phyloP scores from a whole-genome alignment of 768 basidiomycete genomes.

The Austroboletus eburneus region DNA sequence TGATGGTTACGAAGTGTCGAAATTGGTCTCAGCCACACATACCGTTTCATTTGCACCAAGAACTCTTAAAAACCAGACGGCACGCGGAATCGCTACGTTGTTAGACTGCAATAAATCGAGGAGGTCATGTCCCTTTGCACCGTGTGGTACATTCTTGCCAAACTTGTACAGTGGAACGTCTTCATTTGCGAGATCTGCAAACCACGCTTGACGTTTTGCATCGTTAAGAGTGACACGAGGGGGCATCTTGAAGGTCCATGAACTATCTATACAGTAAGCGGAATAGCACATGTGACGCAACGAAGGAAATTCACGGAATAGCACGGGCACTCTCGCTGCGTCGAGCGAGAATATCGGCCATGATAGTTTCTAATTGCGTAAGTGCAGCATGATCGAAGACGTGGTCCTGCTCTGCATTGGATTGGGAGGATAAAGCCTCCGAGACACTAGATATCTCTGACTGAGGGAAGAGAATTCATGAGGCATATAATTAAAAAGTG shows the following conservation, averaged over 20 bases:
- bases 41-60: slow-evolving; percentile 88
- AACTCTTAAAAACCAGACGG: slow-evolving; percentile 85
- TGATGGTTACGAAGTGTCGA: not conserved
- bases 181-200: slow-evolving; percentile 76
- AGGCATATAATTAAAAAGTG: not conserved
- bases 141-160: slow-evolving; percentile 83
- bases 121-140: slow-evolving; percentile 80
- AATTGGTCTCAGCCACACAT: slow-evolving; percentile 6
- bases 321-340: slow-evolving; percentile 51
- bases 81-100: slow-evolving; percentile 73
- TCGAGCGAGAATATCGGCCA: slow-evolving; percentile 70
- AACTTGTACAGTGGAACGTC: slow-evolving; percentile 77
- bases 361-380: slow-evolving; percentile 62
- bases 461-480: slow-evolving; percentile 13
- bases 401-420: slow-evolving; percentile 34
- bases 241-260: slow-evolving; percentile 73
- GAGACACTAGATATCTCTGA: slow-evolving; percentile 18
- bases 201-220: slow-evolving; percentile 76
- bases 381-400: slow-evolving; percentile 51
- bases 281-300: not conserved
- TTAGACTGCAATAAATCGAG: slow-evolving; percentile 74
- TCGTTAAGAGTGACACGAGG: slow-evolving; percentile 81
- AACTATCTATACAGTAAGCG: slow-evolving; percentile 23
- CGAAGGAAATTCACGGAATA: slow-evolving; percentile 53
- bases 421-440: slow-evolving; percentile 12